A percentile compares a stretch with the other conserved stretches of the same genome.
Conservation (phyloP, 2,329 filamentous ascomycete genomes). For the Calonectria honghensis region DNA sequence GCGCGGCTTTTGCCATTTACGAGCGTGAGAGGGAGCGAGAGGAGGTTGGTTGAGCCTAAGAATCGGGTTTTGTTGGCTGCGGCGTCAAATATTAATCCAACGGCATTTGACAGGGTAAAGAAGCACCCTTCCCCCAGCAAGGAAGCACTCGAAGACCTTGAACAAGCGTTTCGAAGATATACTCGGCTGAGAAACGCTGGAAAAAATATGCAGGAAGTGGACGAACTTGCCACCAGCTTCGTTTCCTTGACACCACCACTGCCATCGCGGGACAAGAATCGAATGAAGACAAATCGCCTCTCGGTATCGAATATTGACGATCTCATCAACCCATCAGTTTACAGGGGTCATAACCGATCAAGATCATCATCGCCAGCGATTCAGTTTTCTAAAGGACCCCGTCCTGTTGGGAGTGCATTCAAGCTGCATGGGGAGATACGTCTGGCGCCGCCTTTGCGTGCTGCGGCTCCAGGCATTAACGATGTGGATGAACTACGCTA, state of each 20-base stretch:
- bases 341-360: slow-evolving; percentile 38
- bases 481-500: slow-evolving; percentile 62
- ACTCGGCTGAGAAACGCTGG: slow-evolving; percentile 47
- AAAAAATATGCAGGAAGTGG: slow-evolving; percentile 47
- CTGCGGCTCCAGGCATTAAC: slow-evolving; percentile 48
- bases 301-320: slow-evolving; percentile 46
- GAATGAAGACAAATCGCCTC: slow-evolving; percentile 42
- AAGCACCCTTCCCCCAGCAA: slow-evolving; percentile 69
- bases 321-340: slow-evolving; percentile 23
- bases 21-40: slow-evolving; percentile 21
- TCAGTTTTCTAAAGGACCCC: slow-evolving; percentile 28
- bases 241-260: slow-evolving; percentile 43
- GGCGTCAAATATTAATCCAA: slow-evolving; percentile 3
- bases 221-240: slow-evolving; percentile 57
- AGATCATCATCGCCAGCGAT: slow-evolving; percentile 45
- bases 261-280: slow-evolving; percentile 57
- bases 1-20: slow-evolving; percentile 16
- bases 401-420: slow-evolving; percentile 43
- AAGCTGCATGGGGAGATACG: slow-evolving; percentile 52
- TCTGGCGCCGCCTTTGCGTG: slow-evolving; percentile 53
- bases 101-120: slow-evolving; percentile 56
- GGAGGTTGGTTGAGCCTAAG: slow-evolving; percentile 33
- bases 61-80: slow-evolving; percentile 15
- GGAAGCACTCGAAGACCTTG: slow-evolving; percentile 62
- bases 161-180: slow-evolving; percentile 60